Conservation (phyloP, 257 asterid species). For the Ligustrum vulgare region DNA sequence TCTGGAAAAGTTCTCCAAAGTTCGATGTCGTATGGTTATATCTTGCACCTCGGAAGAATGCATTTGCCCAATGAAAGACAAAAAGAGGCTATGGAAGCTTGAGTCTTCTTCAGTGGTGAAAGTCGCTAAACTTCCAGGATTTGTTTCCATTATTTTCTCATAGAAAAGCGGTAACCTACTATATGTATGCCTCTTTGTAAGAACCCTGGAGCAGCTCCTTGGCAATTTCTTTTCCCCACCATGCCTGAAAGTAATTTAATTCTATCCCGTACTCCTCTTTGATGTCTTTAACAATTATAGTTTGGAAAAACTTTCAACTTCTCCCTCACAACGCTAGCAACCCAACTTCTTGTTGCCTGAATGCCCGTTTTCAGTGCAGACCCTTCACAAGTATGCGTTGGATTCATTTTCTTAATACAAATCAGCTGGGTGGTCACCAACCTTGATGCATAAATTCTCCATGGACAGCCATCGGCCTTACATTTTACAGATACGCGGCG, state of each 20-base stretch:
- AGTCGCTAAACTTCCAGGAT: constrained; percentile 93
- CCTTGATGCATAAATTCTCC: constrained; percentile 98
- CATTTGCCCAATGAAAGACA: constrained; percentile 87
- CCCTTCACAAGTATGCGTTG: constrained; percentile 91
- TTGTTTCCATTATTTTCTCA: constrained; percentile 33
- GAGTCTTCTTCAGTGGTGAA: constrained; percentile 91
- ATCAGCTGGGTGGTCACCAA: constrained; percentile 77
- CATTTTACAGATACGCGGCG: constrained; percentile 97
- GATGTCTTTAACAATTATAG: constrained; percentile 87
- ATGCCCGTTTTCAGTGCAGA: constrained; percentile 59
- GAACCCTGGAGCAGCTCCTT: constrained; percentile 99
- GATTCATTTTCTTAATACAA: constrained; percentile 80
- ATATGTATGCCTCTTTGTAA: constrained; percentile 89
- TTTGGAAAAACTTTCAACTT: constrained; percentile 75
- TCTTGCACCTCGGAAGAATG: constrained; percentile 79
- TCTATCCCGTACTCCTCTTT: constrained; percentile 90
- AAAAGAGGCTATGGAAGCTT: constrained; percentile 90
- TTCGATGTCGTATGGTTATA: constrained; percentile 69
- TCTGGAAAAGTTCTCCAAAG: constrained; percentile 78
- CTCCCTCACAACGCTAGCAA: constrained; percentile 94
- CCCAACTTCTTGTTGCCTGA: constrained; percentile 97
- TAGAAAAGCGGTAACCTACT: constrained; percentile 81
- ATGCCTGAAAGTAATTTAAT: constrained; percentile 92
- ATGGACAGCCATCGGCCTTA: constrained; percentile 91
- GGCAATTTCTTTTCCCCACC: constrained; percentile 98